These are phyloP conservation scores for Globisporangium nodosum DNA, from an alignment of 352 stramenopile genomes.

Conservation along the genomic window DNA sequence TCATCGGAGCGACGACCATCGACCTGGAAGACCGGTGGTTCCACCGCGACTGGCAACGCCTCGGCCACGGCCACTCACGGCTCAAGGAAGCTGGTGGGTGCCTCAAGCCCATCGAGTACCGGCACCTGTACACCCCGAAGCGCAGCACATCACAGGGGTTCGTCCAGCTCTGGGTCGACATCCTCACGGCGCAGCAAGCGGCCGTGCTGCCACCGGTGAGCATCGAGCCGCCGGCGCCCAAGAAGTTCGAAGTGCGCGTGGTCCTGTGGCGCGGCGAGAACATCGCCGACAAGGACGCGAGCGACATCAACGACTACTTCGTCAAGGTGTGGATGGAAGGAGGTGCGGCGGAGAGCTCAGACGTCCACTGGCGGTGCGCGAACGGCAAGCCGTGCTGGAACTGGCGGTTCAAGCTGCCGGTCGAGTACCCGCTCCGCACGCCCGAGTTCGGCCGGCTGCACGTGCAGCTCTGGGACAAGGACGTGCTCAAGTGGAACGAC, in stretches of 20 bases:
- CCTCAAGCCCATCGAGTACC: constrained; percentile 87
- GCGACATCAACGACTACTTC: constrained; percentile 90
- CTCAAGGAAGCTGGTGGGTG: constrained; percentile 16
- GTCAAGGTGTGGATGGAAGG: constrained; percentile 89
- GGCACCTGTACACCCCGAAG: constrained; percentile 76
- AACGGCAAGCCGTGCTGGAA: constrained; percentile 91
- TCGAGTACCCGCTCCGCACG: constrained; percentile 73
- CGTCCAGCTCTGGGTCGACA: constrained; percentile 88
- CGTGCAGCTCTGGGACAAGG: constrained; percentile 91
- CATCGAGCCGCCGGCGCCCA: constrained; percentile 56
- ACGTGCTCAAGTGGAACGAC: constrained; percentile 91
- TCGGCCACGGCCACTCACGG: constrained; percentile 25
- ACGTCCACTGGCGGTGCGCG: constrained; percentile 90
- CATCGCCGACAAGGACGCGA: constrained; percentile 64
- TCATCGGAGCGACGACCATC: constrained; percentile 90
- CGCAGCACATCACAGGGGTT: constrained; percentile 62
- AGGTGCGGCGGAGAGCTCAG: constrained; percentile 48
- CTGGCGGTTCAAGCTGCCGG: constrained; percentile 86
- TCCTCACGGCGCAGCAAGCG: constrained; percentile 74
- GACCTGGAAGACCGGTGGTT: constrained; percentile 94
- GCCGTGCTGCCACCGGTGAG: constrained; percentile 50
- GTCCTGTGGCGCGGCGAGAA: constrained; percentile 88
- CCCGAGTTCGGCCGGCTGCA: constrained; percentile 85
- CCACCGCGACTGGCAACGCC: constrained; percentile 77
- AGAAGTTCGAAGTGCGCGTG: constrained; percentile 85